Conservation (phyloP, 148 eudicot species). For the Diospyros lotus region DNA sequence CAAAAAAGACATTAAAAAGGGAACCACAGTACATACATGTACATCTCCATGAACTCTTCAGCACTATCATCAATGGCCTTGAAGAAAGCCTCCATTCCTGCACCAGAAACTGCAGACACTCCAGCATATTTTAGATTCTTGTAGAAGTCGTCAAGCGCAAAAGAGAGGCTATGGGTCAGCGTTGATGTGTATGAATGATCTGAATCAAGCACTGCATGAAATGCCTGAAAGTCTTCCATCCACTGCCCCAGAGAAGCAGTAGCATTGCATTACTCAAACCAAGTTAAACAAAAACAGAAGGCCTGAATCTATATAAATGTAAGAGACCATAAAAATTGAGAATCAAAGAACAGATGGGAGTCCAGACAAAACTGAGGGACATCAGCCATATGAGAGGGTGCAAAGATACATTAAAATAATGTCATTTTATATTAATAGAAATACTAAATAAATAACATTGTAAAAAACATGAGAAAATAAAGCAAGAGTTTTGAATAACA, state of each 20-base stretch:
- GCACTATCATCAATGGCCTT: slow-evolving; percentile 70
- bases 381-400: neutral
- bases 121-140: slow-evolving; percentile 44
- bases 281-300: neutral
- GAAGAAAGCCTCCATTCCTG: too few species aligned
- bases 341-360: neutral
- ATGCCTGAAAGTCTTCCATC: slow-evolving; percentile 92
- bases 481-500: too few species aligned
- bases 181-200: slow-evolving; percentile 78
- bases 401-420: neutral
- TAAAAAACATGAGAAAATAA: too few species aligned
- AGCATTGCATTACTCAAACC: neutral
- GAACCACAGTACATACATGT: slow-evolving; percentile 32
- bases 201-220: slow-evolving; percentile 79
- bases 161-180: slow-evolving; percentile 78
- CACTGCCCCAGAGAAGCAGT: neutral
- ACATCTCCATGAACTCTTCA: slow-evolving; percentile 63
- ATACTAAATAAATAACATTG: too few species aligned
- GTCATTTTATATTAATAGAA: neutral
- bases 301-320: neutral
- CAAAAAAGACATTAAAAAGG: neutral
- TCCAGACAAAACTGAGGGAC: neutral
- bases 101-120: too few species aligned
- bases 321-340: neutral
- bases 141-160: slow-evolving; percentile 85